phyloP scores from a whole-genome alignment of 2,329 filamentous ascomycete genomes.

The Pyricularia pennisetigena region DNA sequence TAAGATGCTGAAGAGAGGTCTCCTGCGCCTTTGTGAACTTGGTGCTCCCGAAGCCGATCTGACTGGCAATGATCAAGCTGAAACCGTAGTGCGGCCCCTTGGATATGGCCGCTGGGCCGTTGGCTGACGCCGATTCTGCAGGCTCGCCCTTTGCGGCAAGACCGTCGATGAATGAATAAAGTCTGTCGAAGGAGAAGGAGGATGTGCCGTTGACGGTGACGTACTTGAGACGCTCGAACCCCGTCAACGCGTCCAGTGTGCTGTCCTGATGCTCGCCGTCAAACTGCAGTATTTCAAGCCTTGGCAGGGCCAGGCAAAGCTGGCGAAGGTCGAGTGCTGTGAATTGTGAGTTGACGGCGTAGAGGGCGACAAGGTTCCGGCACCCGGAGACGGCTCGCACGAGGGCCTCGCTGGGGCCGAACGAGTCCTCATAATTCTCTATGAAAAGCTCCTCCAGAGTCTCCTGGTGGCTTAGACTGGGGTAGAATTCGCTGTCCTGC shows the following conservation, averaged over 20 bases:
- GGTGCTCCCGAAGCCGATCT: slow-evolving; percentile 13
- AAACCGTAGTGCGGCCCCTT: slow-evolving; percentile 18
- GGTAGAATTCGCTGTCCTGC: slow-evolving; percentile 37
- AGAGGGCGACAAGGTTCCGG: slow-evolving; percentile 39
- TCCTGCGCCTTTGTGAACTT: slow-evolving; percentile 18
- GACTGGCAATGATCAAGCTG: slow-evolving; percentile 22
- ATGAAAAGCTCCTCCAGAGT: slow-evolving; percentile 25
- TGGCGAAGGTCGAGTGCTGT: slow-evolving; percentile 34
- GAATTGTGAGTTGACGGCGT: slow-evolving; percentile 41
- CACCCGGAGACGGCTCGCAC: slow-evolving; percentile 36
- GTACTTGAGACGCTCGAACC: slow-evolving; percentile 35
- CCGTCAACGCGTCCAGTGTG: slow-evolving; percentile 24
- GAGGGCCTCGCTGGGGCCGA: not conserved
- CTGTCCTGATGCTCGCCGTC: slow-evolving; percentile 39
- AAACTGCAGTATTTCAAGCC: slow-evolving; percentile 46
- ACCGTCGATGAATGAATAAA: slow-evolving; percentile 29
- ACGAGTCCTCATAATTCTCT: slow-evolving; percentile 9
- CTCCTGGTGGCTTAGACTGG: slow-evolving; percentile 37
- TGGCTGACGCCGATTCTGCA: not conserved
- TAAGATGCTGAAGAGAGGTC: slow-evolving; percentile 13
- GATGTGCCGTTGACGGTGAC: slow-evolving; percentile 46
- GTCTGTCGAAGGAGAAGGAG: slow-evolving; percentile 39
- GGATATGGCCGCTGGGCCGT: not conserved
- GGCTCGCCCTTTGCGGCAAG: slow-evolving; percentile 17
- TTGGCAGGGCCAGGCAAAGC: slow-evolving; percentile 32